Evolutionary conservation across 768 basidiomycete species (phyloP), one percentile per base, ranked within the genome.

Genomic region (Phaffia tasmanica): DNA sequence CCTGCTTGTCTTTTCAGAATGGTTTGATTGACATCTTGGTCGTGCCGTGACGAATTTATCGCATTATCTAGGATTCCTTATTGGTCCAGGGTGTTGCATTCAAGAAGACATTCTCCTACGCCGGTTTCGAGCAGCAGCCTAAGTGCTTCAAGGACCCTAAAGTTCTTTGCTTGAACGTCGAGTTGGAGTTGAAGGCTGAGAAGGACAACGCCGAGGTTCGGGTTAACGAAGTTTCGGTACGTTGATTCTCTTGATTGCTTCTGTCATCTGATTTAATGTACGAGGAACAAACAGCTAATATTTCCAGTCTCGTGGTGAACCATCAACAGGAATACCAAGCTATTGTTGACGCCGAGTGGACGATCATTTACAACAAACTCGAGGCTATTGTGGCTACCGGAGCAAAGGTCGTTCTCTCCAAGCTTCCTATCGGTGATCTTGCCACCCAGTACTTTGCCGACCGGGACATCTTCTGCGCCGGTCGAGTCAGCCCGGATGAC

Each of bases 401-500:
- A 50, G 95, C 95, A 32, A 93, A 93, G 75, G 90, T 99, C 70
- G 92, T 99, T 48, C 81, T 99, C 70, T 95, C 92, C 79, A 95
- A 97, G 78, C 83, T 99, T 14, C 95, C 95, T 15, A 98, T 98
- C 73, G 95, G 95, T 35, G 95, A 99, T 79, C 81, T 99, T 50
- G 95, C 95, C 1, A 98, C 95, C 3, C 95, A 98, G 75, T 99
- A 92, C 87, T 99, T 99, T 75, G 94, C 95, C 51, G 95, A 98
- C 79, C 85, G 95, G 47, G 87, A 93, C 74, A 97, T 99, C 74
- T 99, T 99, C 81, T 98, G 95, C 72, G 95, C 95, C 67, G 95
- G 95, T 50, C 89, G 95, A 62, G 95, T 99, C 49, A 82, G 85
- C 47, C 85, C 86, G 7, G 89, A 82, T 49, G 95, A 99, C 76